Conservation (phyloP, 352 stramenopile species). For the Phytopythium aichiense region DNA sequence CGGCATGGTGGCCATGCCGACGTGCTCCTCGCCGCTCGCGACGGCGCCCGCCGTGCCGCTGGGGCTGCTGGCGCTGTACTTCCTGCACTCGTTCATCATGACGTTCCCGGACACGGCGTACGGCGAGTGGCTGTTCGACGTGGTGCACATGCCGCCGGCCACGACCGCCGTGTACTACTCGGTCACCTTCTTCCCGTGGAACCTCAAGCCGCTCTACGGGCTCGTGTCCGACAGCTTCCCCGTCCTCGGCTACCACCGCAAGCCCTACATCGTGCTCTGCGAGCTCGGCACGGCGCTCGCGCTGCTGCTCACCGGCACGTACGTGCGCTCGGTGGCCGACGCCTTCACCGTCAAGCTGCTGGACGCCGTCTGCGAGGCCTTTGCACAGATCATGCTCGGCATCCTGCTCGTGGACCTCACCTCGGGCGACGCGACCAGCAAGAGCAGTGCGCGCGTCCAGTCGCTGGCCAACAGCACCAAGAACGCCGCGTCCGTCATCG, state of each 20-base stretch:
- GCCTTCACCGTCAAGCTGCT: conserved; percentile 69
- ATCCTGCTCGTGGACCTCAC: conserved; percentile 72
- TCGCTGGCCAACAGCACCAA: conserved; percentile 68
- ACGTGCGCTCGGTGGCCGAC: conserved; percentile 46
- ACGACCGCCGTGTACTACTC: conserved; percentile 82
- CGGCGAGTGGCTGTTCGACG: conserved; percentile 67
- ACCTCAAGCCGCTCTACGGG: conserved; percentile 82
- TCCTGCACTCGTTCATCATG: conserved; percentile 70
- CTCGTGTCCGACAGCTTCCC: conserved; percentile 73
- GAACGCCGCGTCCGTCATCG: conserved; percentile 59
- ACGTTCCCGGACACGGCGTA: conserved; percentile 82
- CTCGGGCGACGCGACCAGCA: conserved; percentile 43
- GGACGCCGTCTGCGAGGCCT: conserved; percentile 68
- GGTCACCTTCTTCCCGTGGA: conserved; percentile 81
- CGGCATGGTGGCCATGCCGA: background rate
- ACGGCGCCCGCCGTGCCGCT: conserved; percentile 27
- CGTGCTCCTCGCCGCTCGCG: background rate
- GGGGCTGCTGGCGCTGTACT: conserved; percentile 70
- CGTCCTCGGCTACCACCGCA: conserved; percentile 71
- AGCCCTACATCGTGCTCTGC: conserved; percentile 79
- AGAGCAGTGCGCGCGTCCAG: conserved; percentile 56
- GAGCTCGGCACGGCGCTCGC: conserved; percentile 53
- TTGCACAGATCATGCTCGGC: conserved; percentile 79
- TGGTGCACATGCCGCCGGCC: conserved; percentile 72
- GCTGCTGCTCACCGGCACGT: conserved; percentile 49